Percentiles rank a stretch among this genome's conserved stretches.
These are phyloP conservation scores for Castanea mollissima DNA, from an alignment of 306 rosid genomes.

Conservation along the genomic window DNA sequence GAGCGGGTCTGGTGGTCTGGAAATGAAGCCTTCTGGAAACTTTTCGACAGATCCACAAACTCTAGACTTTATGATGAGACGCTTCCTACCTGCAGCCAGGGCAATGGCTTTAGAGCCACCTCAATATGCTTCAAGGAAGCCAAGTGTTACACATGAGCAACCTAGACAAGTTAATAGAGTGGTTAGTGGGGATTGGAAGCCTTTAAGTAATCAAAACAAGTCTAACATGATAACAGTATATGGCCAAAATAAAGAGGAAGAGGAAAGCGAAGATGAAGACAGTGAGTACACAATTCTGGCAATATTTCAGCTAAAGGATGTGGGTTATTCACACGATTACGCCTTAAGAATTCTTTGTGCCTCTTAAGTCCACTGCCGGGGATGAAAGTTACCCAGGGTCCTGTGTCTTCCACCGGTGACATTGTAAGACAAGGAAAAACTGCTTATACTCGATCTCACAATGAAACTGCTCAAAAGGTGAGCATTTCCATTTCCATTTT, in stretches of 20 bases:
- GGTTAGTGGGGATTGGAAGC: conserved; percentile 43
- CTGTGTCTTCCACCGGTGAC: conserved; percentile 29
- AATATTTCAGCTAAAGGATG: conserved; percentile 67
- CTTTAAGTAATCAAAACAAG: conserved; percentile 24
- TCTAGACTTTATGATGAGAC: conserved; percentile 86
- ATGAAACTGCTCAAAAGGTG: conserved; percentile 71
- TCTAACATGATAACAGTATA: conserved; percentile 44
- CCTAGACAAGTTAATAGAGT: conserved; percentile 51
- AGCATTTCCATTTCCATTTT: conserved; percentile 11
- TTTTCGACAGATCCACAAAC: conserved; percentile 66
- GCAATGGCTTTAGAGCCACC: conserved; percentile 81
- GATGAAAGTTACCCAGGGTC: conserved; percentile 43
- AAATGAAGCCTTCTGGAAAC: conserved; percentile 44
- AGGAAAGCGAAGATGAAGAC: conserved; percentile 59
- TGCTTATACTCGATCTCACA: conserved; percentile 45
- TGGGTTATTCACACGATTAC: conserved; percentile 58
- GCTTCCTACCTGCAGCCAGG: conserved; percentile 95
- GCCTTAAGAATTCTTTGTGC: conserved; percentile 67
- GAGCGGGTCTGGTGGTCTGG: conserved; percentile 51
- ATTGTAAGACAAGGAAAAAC: conserved; percentile 43
- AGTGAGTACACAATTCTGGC: conserved; percentile 40
- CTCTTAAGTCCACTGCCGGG: conserved; percentile 60
- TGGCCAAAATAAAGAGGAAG: conserved; percentile 44
- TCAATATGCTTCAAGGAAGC: conserved; percentile 65
- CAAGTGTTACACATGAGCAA: conserved; percentile 46